Evolutionary conservation across 139 green algal genomes (phyloP).

Genomic region (Picochlorum sp.): DNA sequence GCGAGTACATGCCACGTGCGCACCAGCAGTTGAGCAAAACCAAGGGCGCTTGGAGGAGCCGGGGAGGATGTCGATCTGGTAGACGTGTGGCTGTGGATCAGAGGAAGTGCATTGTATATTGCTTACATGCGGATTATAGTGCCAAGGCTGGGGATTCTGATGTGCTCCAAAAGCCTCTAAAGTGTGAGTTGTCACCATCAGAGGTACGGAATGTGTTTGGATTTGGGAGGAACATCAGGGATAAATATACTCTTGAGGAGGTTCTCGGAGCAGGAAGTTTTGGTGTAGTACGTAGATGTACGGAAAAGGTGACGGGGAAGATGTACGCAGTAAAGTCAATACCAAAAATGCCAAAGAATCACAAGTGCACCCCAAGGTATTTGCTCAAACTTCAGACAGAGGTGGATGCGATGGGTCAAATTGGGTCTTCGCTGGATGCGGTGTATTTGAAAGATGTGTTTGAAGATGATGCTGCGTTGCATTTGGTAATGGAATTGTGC

Average conservation of each 20-base stretch:
- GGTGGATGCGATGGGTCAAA: slow-evolving; percentile 86
- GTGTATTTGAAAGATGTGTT: slow-evolving; percentile 71
- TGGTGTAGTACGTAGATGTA: slow-evolving; percentile 73
- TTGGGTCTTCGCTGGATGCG: slow-evolving; percentile 70
- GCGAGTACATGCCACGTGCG: too few relatives aligned
- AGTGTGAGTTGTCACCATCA: slow-evolving; percentile 45
- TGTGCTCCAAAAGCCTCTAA: slow-evolving; percentile 59
- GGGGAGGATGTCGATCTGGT: too few relatives aligned
- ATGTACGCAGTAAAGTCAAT: slow-evolving; percentile 80
- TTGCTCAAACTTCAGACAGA: slow-evolving; percentile 88
- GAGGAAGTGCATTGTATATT: background rate
- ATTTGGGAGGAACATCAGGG: slow-evolving; percentile 47
- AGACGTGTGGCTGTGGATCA: background rate
- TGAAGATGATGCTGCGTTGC: slow-evolving; percentile 65
- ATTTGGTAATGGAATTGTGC: slow-evolving; percentile 89
- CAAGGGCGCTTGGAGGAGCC: too few relatives aligned
- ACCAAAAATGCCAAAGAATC: slow-evolving; percentile 70
- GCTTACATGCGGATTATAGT: slow-evolving; percentile 48
- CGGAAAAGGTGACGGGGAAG: slow-evolving; percentile 31
- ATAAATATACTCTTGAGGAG: slow-evolving; percentile 61
- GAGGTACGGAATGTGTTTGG: slow-evolving; percentile 70
- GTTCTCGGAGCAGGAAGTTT: slow-evolving; percentile 82
- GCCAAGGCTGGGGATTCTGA: slow-evolving; percentile 55
- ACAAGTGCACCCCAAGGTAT: slow-evolving; percentile 68
- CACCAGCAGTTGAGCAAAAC: too few relatives aligned